These are phyloP conservation scores for Xylariaceae sp. DNA, from an alignment of 2,329 filamentous ascomycete species.

Conservation along the genomic window DNA sequence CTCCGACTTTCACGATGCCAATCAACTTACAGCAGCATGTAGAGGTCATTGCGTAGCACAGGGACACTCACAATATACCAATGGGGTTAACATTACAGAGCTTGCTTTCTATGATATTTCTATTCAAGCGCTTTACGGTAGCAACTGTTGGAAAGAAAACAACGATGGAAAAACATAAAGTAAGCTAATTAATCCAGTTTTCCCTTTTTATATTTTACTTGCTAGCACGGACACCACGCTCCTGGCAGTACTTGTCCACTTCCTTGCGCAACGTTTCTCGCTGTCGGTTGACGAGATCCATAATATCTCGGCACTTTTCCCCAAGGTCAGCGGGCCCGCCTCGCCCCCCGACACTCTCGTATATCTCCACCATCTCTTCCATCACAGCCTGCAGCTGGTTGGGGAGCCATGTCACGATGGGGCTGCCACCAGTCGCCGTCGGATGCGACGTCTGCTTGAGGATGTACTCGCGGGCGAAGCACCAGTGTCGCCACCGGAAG, in stretches of 20 bases:
- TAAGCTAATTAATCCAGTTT: background rate
- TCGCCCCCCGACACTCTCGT: slow-evolving; percentile 51
- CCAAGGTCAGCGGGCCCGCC: slow-evolving; percentile 51
- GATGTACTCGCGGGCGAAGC: slow-evolving; percentile 85
- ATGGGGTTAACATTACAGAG: background rate
- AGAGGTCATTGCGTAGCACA: background rate
- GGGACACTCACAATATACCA: slow-evolving; percentile 7
- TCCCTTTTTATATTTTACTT: slow-evolving; percentile 1
- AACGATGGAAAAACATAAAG: background rate
- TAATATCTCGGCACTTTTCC: slow-evolving; percentile 62
- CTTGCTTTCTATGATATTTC: no score
- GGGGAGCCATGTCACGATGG: slow-evolving; percentile 84
- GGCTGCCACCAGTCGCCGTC: slow-evolving; percentile 80
- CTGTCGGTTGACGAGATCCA: slow-evolving; percentile 71
- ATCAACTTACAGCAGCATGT: background rate
- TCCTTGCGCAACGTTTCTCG: slow-evolving; percentile 72
- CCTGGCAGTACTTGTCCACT: slow-evolving; percentile 75
- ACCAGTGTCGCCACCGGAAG: slow-evolving; percentile 86
- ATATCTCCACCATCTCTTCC: slow-evolving; percentile 69
- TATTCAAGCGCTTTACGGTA: no score
- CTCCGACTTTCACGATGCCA: slow-evolving; percentile 8
- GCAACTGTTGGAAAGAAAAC: no score
- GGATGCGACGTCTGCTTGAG: slow-evolving; percentile 78
- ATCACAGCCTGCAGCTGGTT: slow-evolving; percentile 81
- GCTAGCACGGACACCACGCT: slow-evolving; percentile 50